phyloP scores from a whole-genome alignment of 495 filamentous ascomycete species.

The Penicillium alfredii region DNA sequence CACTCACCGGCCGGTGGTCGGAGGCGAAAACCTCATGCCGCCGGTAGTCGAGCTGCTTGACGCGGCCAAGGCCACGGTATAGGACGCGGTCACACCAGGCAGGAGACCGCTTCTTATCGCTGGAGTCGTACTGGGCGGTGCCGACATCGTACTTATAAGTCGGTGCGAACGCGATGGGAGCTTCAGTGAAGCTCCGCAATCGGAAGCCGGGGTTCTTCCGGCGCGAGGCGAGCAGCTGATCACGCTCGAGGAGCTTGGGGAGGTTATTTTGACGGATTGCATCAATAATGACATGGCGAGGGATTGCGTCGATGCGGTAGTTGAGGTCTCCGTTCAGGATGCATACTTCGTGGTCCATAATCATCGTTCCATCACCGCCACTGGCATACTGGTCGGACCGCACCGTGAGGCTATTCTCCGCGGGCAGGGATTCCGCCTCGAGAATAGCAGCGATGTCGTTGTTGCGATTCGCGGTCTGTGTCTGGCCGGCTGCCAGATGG shows the following conservation, averaged over 20 bases:
- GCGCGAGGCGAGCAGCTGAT: conserved; percentile 81
- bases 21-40: conserved; percentile 84
- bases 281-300: conserved; percentile 81
- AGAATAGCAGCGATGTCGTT: conserved; percentile 90
- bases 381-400: conserved; percentile 74
- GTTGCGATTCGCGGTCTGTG: conserved; percentile 81
- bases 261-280: conserved; percentile 75
- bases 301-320: conserved; percentile 97
- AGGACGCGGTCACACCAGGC: conserved; percentile 96
- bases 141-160: conserved; percentile 99
- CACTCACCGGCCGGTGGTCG: conserved; percentile 91
- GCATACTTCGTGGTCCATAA: conserved; percentile 94
- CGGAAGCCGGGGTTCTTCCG: conserved; percentile 85
- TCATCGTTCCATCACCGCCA: conserved; percentile 92
- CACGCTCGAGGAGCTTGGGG: conserved; percentile 84
- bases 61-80: conserved; percentile 73
- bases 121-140: conserved; percentile 86
- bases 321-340: conserved; percentile 95
- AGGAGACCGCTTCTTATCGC: conserved; percentile 90
- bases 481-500: conserved; percentile 91
- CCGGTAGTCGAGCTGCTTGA: conserved; percentile 81
- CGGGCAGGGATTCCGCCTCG: conserved; percentile 66
- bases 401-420: conserved; percentile 51
- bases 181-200: conserved; percentile 78
- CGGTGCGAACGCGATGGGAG: conserved; percentile 81